phyloP scores from a whole-genome alignment of 2,329 filamentous ascomycete genomes.

The Rutstroemia sydowiana region DNA sequence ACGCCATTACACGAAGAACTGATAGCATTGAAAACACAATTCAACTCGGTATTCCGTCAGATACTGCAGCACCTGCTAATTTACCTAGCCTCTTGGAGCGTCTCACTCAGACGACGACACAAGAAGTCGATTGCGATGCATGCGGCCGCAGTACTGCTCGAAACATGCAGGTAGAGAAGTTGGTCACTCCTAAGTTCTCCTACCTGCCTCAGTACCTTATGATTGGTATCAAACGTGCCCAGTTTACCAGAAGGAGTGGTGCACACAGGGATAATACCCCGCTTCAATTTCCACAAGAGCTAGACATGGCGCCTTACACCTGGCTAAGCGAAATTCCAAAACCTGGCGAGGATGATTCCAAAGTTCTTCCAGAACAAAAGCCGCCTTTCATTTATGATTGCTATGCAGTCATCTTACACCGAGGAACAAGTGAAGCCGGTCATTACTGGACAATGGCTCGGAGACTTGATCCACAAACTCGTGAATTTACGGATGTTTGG shows the following conservation, averaged over 20 bases:
- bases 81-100: too few relatives aligned
- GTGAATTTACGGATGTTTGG: slow-evolving; percentile 2
- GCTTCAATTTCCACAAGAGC: background rate
- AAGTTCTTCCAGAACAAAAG: slow-evolving; percentile 1
- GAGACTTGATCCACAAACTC: slow-evolving; percentile 1
- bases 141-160: background rate
- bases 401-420: slow-evolving; percentile 1
- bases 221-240: background rate
- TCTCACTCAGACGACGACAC: background rate
- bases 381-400: slow-evolving; percentile 8
- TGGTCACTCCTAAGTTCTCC: background rate
- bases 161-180: background rate
- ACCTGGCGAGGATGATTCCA: background rate
- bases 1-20: too few relatives aligned
- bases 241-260: background rate
- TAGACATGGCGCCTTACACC: slow-evolving; percentile 6
- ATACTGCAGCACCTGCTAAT: background rate
- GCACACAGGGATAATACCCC: background rate
- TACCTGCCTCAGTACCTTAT: slow-evolving; percentile 2
- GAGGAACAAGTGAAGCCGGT: background rate
- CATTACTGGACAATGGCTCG: slow-evolving; percentile 8
- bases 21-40: too few relatives aligned
- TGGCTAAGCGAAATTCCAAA: background rate
- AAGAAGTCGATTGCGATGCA: background rate
- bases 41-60: too few relatives aligned